Evolutionary conservation across 495 filamentous ascomycete genomes (phyloP).

Genomic region (Penicillium pancosmium): DNA sequence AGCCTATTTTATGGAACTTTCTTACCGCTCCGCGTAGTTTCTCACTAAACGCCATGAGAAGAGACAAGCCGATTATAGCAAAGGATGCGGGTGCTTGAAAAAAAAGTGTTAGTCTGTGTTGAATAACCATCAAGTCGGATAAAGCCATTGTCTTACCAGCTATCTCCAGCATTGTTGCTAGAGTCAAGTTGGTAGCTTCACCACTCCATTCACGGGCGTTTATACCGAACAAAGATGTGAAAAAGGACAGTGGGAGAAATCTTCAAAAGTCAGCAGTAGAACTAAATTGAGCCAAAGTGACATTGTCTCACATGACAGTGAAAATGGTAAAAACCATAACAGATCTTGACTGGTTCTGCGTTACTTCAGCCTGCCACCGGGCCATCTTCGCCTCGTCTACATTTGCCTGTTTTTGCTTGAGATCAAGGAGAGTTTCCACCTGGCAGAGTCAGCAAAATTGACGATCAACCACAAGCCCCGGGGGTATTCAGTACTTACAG

Average conservation of each 20-base stretch:
- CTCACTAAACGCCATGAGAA: constrained; percentile 48
- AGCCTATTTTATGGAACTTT: constrained; percentile 30
- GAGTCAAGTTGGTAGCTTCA: constrained; percentile 28
- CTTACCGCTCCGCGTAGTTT: constrained; percentile 34
- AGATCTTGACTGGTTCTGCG: constrained; percentile 62
- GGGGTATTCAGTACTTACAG: constrained; percentile 23
- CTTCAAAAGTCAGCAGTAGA: constrained; percentile 22
- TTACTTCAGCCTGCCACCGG: constrained; percentile 63
- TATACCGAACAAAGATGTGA: constrained; percentile 68
- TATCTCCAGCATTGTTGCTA: constrained; percentile 40
- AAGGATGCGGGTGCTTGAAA: constrained; percentile 37
- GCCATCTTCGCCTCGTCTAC: constrained; percentile 69
- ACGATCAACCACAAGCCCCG: background rate
- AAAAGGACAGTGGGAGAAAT: constrained; percentile 67
- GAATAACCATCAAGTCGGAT: background rate
- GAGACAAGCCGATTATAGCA: constrained; percentile 45
- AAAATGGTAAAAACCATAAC: constrained; percentile 74
- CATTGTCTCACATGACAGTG: constrained; percentile 58
- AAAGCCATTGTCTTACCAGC: constrained; percentile 25
- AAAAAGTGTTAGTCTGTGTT: constrained; percentile 13
- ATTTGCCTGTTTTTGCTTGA: constrained; percentile 70
- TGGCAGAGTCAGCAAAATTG: constrained; percentile 20
- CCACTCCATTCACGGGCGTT: constrained; percentile 67
- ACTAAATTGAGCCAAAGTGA: constrained; percentile 17
- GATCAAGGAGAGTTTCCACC: constrained; percentile 68